These are phyloP conservation scores for Westerdykella ornata DNA, from an alignment of 2,329 filamentous ascomycete genomes.

Conservation along the genomic window DNA sequence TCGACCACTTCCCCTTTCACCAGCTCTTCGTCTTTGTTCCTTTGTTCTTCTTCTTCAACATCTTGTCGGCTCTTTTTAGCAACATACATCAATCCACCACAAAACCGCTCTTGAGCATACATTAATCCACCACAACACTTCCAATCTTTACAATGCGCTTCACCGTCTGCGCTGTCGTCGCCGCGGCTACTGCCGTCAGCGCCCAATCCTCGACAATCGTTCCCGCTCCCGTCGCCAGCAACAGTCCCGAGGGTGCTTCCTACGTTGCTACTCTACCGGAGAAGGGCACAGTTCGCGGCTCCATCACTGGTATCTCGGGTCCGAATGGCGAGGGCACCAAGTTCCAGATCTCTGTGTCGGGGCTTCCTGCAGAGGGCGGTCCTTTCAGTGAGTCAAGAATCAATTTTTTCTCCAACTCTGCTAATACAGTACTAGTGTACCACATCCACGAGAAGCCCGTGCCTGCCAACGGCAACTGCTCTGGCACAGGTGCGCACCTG, in stretches of 20 bases:
- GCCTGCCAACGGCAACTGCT: slow-evolving; percentile 40
- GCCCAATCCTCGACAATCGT: slow-evolving; percentile 20
- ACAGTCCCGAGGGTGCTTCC: slow-evolving; percentile 36
- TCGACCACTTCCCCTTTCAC: background rate
- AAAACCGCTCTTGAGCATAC: background rate
- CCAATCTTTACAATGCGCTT: background rate
- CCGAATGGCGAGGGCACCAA: slow-evolving; percentile 36
- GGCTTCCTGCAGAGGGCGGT: slow-evolving; percentile 38
- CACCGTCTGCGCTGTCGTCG: slow-evolving; percentile 23
- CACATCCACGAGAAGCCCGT: slow-evolving; percentile 42
- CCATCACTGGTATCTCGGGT: slow-evolving; percentile 27
- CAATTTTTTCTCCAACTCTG: background rate
- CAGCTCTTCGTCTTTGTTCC: background rate
- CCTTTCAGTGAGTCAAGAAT: slow-evolving; percentile 37
- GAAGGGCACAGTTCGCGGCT: slow-evolving; percentile 32
- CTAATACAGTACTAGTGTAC: slow-evolving; percentile 33
- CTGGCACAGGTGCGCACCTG: slow-evolving; percentile 37
- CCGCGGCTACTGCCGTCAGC: slow-evolving; percentile 22
- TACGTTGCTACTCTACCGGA: slow-evolving; percentile 37
- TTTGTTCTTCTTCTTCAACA: background rate
- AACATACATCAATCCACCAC: background rate
- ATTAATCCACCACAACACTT: background rate
- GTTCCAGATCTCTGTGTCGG: slow-evolving; percentile 37
- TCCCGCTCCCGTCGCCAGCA: slow-evolving; percentile 30
- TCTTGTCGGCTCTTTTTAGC: background rate